These are phyloP conservation scores for Trichoderma erinaceum DNA, from an alignment of 495 filamentous ascomycete species.

Conservation along the genomic window DNA sequence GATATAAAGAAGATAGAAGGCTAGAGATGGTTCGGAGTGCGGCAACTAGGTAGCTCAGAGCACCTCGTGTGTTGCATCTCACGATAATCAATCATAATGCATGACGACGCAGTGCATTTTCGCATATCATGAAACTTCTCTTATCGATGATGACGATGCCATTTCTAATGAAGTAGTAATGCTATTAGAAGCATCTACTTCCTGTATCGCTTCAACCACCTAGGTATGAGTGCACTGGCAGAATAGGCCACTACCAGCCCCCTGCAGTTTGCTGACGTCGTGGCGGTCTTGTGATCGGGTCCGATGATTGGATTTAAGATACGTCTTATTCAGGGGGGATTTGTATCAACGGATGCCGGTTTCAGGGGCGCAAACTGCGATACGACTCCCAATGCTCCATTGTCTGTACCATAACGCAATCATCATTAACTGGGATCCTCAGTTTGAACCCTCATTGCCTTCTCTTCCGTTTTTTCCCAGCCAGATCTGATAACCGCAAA, in stretches of 20 bases:
- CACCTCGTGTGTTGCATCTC: background rate
- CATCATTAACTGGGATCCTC: background rate
- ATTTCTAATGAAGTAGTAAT: background rate
- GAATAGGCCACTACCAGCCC: background rate
- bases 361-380: background rate
- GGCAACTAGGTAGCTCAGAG: background rate
- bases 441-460: background rate
- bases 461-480: background rate
- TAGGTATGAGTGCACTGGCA: background rate
- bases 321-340: background rate
- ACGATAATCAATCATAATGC: conserved; percentile 10
- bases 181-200: background rate
- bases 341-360: background rate
- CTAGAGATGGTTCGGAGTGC: background rate
- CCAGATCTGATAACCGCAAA: background rate
- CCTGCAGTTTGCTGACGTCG: conserved; percentile 5
- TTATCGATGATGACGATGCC: background rate
- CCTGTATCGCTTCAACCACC: background rate
- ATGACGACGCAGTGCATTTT: conserved; percentile 4
- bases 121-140: background rate
- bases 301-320: conserved; percentile 2
- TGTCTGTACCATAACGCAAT: background rate
- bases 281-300: conserved; percentile 10
- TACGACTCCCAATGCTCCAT: background rate
- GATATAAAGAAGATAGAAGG: background rate